A percentile compares a stretch with the other conserved stretches of the same genome.
Conservation (phyloP, 108 stramenopile species). For the Fragilariopsis cylindrus region DNA sequence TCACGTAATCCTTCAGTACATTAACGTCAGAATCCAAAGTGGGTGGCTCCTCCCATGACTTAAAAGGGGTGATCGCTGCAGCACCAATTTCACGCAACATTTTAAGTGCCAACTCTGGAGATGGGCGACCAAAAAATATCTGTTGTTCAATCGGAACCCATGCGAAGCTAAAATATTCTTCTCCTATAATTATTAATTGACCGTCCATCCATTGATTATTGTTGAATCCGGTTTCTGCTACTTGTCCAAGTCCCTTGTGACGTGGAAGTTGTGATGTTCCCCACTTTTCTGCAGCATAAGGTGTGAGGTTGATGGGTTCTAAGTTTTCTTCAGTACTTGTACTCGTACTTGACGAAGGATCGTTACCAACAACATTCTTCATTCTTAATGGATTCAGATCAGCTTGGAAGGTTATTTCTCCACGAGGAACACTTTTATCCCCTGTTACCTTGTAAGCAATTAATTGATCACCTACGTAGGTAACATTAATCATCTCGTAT, state of each 20-base stretch:
- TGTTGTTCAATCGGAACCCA: constrained; percentile 80
- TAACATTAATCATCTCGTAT: constrained; percentile 71
- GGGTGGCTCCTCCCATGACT: constrained; percentile 39
- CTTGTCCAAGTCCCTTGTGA: constrained; percentile 64
- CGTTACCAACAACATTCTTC: background rate
- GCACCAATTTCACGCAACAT: constrained; percentile 66
- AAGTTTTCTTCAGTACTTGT: constrained; percentile 19
- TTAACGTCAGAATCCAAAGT: constrained; percentile 53
- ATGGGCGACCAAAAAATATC: constrained; percentile 83
- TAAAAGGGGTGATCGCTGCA: constrained; percentile 21
- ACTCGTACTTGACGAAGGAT: background rate
- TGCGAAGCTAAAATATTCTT: constrained; percentile 81
- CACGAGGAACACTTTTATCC: constrained; percentile 74
- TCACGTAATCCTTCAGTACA: constrained; percentile 55
- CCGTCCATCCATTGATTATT: constrained; percentile 80
- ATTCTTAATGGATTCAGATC: constrained; percentile 41
- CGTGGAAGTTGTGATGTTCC: constrained; percentile 62
- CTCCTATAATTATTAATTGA: constrained; percentile 75
- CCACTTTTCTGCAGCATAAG: constrained; percentile 71
- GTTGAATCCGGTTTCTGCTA: constrained; percentile 58
- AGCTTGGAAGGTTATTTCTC: constrained; percentile 78
- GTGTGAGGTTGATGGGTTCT: constrained; percentile 58
- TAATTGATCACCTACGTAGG: constrained; percentile 72
- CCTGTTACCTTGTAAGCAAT: constrained; percentile 84
- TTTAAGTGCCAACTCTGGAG: constrained; percentile 64